A percentile compares a stretch with the other conserved stretches of the same genome.
Conservation (phyloP, 1,284 basidiomycete genomes). For the Ustilago xerochloae region DNA sequence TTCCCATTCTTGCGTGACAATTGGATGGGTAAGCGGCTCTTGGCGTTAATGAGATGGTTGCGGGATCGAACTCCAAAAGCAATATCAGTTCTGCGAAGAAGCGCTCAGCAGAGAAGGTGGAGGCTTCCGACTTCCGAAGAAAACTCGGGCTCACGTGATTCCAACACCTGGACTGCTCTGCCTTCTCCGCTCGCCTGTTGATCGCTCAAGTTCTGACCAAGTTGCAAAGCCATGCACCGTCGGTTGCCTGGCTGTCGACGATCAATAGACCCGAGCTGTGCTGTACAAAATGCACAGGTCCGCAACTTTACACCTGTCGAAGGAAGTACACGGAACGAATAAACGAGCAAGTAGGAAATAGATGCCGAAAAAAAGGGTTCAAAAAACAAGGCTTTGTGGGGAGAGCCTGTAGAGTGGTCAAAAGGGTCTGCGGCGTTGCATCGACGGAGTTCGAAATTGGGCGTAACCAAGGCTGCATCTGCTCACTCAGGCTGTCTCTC, state of each 20-base stretch:
- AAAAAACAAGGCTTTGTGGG: not conserved
- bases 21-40: not conserved
- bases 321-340: too few species aligned
- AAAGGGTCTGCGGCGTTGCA: not conserved
- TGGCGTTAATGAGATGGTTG: not conserved
- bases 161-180: not conserved
- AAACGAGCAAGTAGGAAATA: too few species aligned
- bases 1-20: conserved; percentile 24
- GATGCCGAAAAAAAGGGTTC: not conserved
- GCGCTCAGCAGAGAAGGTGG: not conserved
- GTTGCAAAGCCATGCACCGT: too few species aligned
- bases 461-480: conserved; percentile 1
- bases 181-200: too few species aligned
- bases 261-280: too few species aligned
- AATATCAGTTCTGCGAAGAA: too few species aligned
- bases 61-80: too few species aligned
- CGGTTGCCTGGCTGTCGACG: too few species aligned
- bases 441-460: not conserved
- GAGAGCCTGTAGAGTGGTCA: not conserved
- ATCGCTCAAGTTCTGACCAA: too few species aligned
- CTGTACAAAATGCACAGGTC: too few species aligned
- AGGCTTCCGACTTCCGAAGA: conserved; percentile 2
- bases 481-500: not conserved
- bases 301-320: too few species aligned
- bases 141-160: not conserved